These are phyloP conservation scores for Chytriomyces confervae DNA, from an alignment of 192 early-diverging fungal genomes.

Conservation along the genomic window DNA sequence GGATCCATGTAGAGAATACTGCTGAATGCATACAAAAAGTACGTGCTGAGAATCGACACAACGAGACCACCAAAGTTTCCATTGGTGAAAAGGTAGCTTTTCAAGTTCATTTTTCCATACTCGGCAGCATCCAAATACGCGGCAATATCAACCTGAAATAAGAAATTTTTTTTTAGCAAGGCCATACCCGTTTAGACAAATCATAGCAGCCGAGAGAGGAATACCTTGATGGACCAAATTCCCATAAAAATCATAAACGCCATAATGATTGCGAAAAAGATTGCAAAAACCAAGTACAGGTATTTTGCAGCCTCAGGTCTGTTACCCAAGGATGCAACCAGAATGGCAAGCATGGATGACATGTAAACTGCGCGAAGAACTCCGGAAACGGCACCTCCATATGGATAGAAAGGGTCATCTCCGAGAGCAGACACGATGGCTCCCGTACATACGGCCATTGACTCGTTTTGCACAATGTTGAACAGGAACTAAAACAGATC, in stretches of 20 bases:
- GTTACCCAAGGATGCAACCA: conserved; percentile 56
- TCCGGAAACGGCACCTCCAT: conserved; percentile 48
- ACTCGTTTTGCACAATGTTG: conserved; percentile 20
- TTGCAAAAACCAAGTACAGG: conserved; percentile 70
- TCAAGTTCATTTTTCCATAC: conserved; percentile 13
- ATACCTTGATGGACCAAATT: conserved; percentile 42
- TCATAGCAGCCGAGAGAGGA: conserved; percentile 28
- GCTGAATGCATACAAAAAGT: conserved; percentile 46
- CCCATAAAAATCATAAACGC: conserved; percentile 61
- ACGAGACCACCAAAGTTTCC: conserved; percentile 48
- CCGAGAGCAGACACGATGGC: conserved; percentile 48
- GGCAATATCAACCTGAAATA: background rate
- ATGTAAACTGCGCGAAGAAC: conserved; percentile 44
- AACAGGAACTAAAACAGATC: conserved; percentile 28
- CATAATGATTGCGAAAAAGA: conserved; percentile 85
- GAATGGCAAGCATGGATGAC: conserved; percentile 42
- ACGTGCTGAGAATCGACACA: conserved; percentile 46
- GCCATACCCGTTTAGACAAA: conserved; percentile 21
- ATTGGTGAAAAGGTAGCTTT: conserved; percentile 39
- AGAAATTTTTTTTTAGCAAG: background rate
- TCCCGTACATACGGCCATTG: conserved; percentile 18
- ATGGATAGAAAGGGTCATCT: conserved; percentile 44
- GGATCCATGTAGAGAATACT: conserved; percentile 50
- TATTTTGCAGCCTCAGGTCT: conserved; percentile 61
- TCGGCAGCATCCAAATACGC: conserved; percentile 1